phyloP scores from a whole-genome alignment of 371 early-diverging fungal species.

The Syncephalastrum contaminatum region DNA sequence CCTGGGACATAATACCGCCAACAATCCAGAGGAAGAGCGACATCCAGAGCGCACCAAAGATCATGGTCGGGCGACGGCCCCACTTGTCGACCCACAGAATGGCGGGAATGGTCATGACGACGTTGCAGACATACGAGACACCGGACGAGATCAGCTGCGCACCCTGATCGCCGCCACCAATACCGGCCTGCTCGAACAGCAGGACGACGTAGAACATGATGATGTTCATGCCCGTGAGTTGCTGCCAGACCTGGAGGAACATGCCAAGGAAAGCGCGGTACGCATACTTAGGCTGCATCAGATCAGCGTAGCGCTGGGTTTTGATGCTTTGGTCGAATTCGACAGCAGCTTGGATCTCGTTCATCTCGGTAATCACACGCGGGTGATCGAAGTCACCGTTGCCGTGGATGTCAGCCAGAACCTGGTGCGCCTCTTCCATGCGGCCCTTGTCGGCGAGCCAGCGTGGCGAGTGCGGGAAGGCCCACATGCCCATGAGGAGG shows the following conservation, averaged over 20 bases:
- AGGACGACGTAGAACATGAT: conserved; percentile 71
- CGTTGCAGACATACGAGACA: conserved; percentile 64
- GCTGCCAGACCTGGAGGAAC: conserved; percentile 65
- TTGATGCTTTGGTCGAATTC: conserved; percentile 66
- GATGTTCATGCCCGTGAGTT: conserved; percentile 76
- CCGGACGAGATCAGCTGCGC: conserved; percentile 59
- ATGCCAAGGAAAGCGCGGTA: not conserved
- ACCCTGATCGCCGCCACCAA: conserved; percentile 34
- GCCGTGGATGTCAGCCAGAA: conserved; percentile 71
- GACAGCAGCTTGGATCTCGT: conserved; percentile 66
- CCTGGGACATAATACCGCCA: conserved; percentile 36
- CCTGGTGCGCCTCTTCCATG: conserved; percentile 65
- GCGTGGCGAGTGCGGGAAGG: conserved; percentile 86
- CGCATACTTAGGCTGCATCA: conserved; percentile 34
- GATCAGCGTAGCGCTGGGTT: conserved; percentile 65
- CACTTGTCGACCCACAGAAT: conserved; percentile 67
- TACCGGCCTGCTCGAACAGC: conserved; percentile 64
- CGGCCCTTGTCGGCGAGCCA: conserved; percentile 73
- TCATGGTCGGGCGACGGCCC: conserved; percentile 58
- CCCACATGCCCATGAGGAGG: conserved; percentile 61
- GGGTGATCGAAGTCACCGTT: conserved; percentile 48
- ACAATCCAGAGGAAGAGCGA: conserved; percentile 29
- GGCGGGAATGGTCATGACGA: conserved; percentile 69
- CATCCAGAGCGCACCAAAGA: conserved; percentile 42
- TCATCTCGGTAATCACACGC: conserved; percentile 54